Base-by-base conservation (phyloP, 345 rosid species). In the Murraya koenigii region DNA sequence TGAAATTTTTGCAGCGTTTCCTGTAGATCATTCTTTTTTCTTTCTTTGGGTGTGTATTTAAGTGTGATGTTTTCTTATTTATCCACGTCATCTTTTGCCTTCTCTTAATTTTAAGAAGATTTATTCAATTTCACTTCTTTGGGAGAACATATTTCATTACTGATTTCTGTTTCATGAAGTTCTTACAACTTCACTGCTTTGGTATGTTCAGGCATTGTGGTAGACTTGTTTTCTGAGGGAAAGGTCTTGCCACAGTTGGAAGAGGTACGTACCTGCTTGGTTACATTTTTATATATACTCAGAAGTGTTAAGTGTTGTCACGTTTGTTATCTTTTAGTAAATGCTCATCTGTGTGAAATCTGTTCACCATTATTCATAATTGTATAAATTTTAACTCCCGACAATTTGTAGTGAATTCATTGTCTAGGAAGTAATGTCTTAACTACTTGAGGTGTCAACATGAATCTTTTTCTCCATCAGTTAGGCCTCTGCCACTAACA, bases 211-310 rank as follows among this genome's bases (percentile, higher is more conserved):
- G 97, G 97, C 44, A 90, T 95, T 80, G 80, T 88, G 36, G 80
- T 93, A 44, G 97, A 95, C 80, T 84, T 95, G 89, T 95, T 95
- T 58, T 71, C 81, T 2, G 86, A 85, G 68, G 98, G 98, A 79
- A 89, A 81, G 80, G 94, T 93, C 75, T 75, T 92, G 81, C 78
- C 87, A 22, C 84, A 85, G 82, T 85, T 93, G 79, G 90, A 91
- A 81, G 85, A 93, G 90, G 98, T 93, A 76, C 74, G 77, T 49
- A 17, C 28, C 47, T 7, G 3, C 17, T 30, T 54, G 20, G 19
- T 70, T 59, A 1, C 30, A 8, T 25, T 58, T 66, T 36, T 58
- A 6, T 69, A 23, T 7, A 7, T 47, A 8, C 28, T 22, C 28
- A 47, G 10, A 10, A 30, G 7, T 32, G 3, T 64, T 73, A 60